Percentiles rank a stretch among this genome's conserved stretches.
Conservation (phyloP, 257 asterid species). For the Solanum rostratum region DNA sequence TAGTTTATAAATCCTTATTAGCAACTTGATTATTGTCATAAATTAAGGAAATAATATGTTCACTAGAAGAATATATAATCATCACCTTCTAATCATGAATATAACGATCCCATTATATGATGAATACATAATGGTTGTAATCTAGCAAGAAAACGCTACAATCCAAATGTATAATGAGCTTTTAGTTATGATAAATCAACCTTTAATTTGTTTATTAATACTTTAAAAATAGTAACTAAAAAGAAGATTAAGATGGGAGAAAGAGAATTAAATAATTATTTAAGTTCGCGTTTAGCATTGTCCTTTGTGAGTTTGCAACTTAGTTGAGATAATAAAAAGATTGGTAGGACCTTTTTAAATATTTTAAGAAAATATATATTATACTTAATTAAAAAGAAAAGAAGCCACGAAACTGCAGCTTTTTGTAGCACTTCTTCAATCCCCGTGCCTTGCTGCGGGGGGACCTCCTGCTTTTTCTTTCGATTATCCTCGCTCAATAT, state of each 20-base stretch:
- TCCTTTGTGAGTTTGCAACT: conserved; percentile 27
- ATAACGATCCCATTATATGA: conserved; percentile 7
- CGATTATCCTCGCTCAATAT: not conserved
- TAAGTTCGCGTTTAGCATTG: conserved; percentile 26
- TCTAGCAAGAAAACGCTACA: conserved; percentile 19
- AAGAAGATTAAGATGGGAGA: not conserved
- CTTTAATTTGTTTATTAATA: not conserved
- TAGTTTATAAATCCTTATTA: not conserved
- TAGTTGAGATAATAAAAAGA: conserved; percentile 6
- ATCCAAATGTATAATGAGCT: conserved; percentile 7
- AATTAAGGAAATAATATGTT: conserved; percentile 13
- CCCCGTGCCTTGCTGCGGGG: conserved; percentile 37
- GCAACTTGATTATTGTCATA: not conserved
- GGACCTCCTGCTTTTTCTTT: conserved; percentile 3
- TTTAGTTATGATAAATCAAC: not conserved
- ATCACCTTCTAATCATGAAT: conserved; percentile 36
- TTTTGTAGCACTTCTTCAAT: conserved; percentile 45
- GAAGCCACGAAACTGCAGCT: conserved; percentile 40
- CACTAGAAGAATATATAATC: conserved; percentile 15
- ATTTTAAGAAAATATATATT: not conserved
- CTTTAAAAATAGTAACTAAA: not conserved
- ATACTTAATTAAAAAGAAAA: conserved; percentile 14
- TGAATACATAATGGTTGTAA: conserved; percentile 24
- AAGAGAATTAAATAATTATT: conserved; percentile 8
- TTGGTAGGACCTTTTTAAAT: conserved; percentile 4